Conservation (phyloP, 2,329 filamentous ascomycete species). For the Emydomyces testavorans region DNA sequence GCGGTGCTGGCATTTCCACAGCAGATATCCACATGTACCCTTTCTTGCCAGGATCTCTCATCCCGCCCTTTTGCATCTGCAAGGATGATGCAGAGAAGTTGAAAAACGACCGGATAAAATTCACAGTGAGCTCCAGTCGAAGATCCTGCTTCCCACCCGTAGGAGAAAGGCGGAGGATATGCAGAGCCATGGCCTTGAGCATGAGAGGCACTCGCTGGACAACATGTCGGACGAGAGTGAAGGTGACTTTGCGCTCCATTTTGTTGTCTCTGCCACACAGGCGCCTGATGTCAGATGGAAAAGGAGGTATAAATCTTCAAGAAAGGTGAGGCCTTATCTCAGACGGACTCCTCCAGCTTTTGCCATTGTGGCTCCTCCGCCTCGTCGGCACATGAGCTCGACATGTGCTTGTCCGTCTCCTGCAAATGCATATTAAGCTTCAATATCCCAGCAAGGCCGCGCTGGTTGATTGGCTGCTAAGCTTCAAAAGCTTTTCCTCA, state of each 20-base stretch:
- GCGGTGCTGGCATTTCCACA: constrained; percentile 51
- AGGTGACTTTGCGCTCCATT: constrained; percentile 25
- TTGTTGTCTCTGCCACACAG: constrained; percentile 12
- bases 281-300: too few relatives aligned
- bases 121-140: constrained; percentile 59
- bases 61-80: constrained; percentile 51
- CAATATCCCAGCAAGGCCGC: too few relatives aligned
- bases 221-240: constrained; percentile 29
- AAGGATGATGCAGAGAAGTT: constrained; percentile 43
- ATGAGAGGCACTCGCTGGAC: constrained; percentile 33
- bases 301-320: not conserved
- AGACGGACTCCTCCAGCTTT: too few relatives aligned
- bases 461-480: too few relatives aligned
- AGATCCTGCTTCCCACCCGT: constrained; percentile 68
- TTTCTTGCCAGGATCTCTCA: constrained; percentile 57
- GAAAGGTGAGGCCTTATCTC: not conserved
- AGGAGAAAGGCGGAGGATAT: constrained; percentile 52
- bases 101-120: constrained; percentile 58
- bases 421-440: too few relatives aligned
- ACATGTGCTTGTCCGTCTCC: too few relatives aligned
- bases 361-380: too few relatives aligned
- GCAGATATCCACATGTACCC: constrained; percentile 73
- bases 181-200: constrained; percentile 33
- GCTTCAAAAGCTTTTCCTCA: too few relatives aligned
- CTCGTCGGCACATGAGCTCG: too few relatives aligned